Evolutionary conservation across 2,329 filamentous ascomycete genomes (phyloP).

Genomic region (Clarireedia homoeocarpa): DNA sequence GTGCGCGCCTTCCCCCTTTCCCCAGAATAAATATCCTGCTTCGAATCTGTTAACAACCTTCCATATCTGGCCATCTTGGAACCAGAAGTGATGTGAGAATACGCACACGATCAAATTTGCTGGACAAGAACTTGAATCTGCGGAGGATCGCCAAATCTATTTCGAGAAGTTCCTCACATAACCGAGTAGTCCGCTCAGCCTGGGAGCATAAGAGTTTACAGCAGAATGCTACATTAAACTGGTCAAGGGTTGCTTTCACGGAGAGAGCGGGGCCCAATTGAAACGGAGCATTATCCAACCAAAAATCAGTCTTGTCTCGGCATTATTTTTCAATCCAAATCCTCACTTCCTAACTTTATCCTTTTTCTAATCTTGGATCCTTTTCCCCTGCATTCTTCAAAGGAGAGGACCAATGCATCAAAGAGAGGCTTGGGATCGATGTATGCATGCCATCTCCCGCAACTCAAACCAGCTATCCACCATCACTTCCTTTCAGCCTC

Average conservation of each 20-base stretch:
- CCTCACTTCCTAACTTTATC: not conserved
- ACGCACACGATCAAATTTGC: not conserved
- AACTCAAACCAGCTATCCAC: not conserved
- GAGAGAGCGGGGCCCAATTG: not conserved
- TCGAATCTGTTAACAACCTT: not conserved
- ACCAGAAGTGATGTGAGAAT: not conserved
- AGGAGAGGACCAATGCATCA: conserved; percentile 1
- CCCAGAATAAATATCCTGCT: too few species aligned
- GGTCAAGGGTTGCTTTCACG: not conserved
- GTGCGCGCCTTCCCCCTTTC: too few species aligned
- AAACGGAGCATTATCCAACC: conserved; percentile 1
- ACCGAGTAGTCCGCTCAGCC: not conserved
- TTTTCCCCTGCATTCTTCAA: conserved; percentile 2
- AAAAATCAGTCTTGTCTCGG: not conserved
- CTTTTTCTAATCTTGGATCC: conserved; percentile 4
- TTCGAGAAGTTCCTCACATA: not conserved
- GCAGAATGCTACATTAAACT: not conserved
- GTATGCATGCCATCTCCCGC: conserved; percentile 9
- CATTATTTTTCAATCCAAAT: not conserved
- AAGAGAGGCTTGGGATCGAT: not conserved
- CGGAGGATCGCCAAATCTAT: not conserved
- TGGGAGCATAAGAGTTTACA: not conserved
- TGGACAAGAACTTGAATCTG: not conserved
- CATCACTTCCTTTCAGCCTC: not conserved
- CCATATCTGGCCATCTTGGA: not conserved